phyloP scores from a whole-genome alignment of 192 early-diverging fungal species.

The Coemansia sp. region DNA sequence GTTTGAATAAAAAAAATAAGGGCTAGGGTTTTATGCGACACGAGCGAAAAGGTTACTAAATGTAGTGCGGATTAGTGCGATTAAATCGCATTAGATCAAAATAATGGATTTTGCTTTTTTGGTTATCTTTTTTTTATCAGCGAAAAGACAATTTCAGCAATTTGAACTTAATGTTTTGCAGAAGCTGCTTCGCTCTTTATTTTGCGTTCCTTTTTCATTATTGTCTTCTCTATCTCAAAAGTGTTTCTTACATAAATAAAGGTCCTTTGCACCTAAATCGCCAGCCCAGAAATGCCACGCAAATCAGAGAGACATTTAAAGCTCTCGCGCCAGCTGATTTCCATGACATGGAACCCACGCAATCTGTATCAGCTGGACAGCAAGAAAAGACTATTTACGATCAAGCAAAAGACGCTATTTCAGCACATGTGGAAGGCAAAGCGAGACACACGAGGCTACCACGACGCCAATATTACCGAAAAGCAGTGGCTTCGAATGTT shows the following conservation, averaged over 20 bases:
- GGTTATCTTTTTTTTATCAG: no score
- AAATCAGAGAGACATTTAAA: slow-evolving; percentile 39
- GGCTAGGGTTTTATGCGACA: no score
- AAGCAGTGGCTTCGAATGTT: slow-evolving; percentile 76
- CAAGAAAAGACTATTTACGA: slow-evolving; percentile 46
- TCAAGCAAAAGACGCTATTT: slow-evolving; percentile 69
- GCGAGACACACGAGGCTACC: slow-evolving; percentile 88
- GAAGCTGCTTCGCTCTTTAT: no score
- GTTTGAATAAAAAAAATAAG: not conserved
- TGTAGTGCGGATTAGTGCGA: no score
- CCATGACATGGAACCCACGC: slow-evolving; percentile 95
- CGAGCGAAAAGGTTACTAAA: no score
- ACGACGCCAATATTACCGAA: slow-evolving; percentile 89
- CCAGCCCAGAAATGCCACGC: slow-evolving; percentile 35
- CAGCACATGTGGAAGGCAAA: slow-evolving; percentile 96
- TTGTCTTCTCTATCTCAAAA: not conserved
- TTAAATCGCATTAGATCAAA: no score
- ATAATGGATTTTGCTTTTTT: no score
- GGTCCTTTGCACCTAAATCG: not conserved
- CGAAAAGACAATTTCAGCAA: no score
- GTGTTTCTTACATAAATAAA: not conserved
- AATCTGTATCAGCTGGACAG: slow-evolving; percentile 83
- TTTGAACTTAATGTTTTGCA: no score
- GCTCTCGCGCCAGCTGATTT: slow-evolving; percentile 67
- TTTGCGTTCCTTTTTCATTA: not conserved